These are phyloP conservation scores for Monosporascus sp. DNA, from an alignment of 2,329 filamentous ascomycete genomes.

Conservation along the genomic window DNA sequence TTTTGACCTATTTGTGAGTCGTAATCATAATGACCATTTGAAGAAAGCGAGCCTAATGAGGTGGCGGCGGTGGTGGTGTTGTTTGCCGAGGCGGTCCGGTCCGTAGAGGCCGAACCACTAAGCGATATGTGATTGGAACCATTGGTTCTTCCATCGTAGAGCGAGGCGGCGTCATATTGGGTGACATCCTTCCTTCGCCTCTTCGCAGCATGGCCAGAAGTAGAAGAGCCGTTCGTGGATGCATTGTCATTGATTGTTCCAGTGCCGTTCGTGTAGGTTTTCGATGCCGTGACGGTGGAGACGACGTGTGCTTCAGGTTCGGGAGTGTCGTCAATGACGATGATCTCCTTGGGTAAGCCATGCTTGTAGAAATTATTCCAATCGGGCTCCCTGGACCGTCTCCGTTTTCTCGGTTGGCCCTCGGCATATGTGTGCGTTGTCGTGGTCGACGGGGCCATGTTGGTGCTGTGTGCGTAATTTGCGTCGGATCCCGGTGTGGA, in stretches of 20 bases:
- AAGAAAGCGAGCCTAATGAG: constrained; percentile 67
- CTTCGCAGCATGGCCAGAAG: constrained; percentile 56
- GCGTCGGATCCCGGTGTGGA: constrained; percentile 28
- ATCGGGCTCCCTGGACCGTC: constrained; percentile 61
- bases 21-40: constrained; percentile 58
- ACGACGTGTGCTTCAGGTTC: constrained; percentile 40
- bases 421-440: constrained; percentile 19
- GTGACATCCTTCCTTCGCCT: constrained; percentile 62
- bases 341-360: constrained; percentile 76
- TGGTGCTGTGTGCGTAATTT: constrained; percentile 17
- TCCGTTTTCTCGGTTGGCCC: constrained; percentile 41
- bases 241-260: constrained; percentile 20
- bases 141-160: constrained; percentile 65
- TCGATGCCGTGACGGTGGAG: constrained; percentile 24
- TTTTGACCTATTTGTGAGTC: constrained; percentile 75
- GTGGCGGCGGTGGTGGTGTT: constrained; percentile 89
- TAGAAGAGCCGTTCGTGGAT: constrained; percentile 24
- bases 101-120: constrained; percentile 72
- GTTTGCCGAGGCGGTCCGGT: constrained; percentile 73
- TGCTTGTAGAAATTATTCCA: constrained; percentile 81
- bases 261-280: constrained; percentile 30
- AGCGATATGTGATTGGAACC: constrained; percentile 66
- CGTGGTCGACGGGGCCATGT: constrained; percentile 32
- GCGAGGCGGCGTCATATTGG: constrained; percentile 54
- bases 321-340: constrained; percentile 73